These are phyloP conservation scores for Parastagonospora nodorum DNA, from an alignment of 2,329 filamentous ascomycete genomes.

Conservation along the genomic window DNA sequence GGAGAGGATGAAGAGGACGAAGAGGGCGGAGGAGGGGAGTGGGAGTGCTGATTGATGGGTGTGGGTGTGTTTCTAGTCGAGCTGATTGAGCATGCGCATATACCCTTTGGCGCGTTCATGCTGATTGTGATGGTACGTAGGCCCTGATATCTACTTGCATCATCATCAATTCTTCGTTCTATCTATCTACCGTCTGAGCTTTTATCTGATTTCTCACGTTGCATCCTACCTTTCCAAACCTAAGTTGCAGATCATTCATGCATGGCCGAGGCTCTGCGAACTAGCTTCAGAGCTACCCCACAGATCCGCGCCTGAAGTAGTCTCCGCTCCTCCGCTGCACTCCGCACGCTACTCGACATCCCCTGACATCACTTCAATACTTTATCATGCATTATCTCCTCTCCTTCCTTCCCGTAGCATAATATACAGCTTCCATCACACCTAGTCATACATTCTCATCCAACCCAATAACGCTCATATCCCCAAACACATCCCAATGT, in stretches of 20 bases:
- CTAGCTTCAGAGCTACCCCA: conserved; percentile 13
- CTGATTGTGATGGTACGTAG: neutral
- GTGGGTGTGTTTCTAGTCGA: neutral
- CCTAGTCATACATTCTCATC: neutral
- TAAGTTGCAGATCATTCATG: neutral
- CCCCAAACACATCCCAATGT: neutral
- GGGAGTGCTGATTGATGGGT: conserved; percentile 6
- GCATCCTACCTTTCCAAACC: neutral
- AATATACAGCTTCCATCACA: neutral
- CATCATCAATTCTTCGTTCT: neutral
- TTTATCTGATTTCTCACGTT: neutral
- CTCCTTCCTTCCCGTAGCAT: neutral
- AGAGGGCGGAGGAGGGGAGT: conserved; percentile 44
- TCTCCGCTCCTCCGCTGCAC: conserved; percentile 14
- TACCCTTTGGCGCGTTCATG: neutral
- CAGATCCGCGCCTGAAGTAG: conserved; percentile 12
- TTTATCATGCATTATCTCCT: neutral
- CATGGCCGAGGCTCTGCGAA: too few relatives aligned
- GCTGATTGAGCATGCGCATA: neutral
- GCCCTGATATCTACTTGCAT: neutral
- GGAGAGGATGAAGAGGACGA: conserved; percentile 62
- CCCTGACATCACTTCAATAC: neutral
- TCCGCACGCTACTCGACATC: neutral
- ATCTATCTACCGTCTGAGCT: neutral
- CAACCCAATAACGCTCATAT: neutral